Evolutionary conservation across 176 grass and related monocot species (phyloP).

Genomic region (Carex kokanica): DNA sequence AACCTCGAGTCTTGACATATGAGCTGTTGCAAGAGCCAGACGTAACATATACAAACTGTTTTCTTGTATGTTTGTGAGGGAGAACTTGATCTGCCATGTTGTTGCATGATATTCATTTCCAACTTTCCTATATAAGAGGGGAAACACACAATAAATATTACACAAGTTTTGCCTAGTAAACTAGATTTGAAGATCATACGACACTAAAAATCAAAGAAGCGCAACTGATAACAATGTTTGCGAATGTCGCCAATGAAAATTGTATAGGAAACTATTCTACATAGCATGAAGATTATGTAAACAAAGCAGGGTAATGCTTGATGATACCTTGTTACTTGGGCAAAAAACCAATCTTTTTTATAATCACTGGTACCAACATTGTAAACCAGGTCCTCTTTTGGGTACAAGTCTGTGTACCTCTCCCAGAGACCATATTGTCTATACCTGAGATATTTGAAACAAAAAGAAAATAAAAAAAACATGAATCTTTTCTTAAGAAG

Average conservation of each 20-base stretch:
- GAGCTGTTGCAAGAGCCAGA: conserved; percentile 34
- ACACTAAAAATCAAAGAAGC: background rate
- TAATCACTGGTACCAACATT: conserved; percentile 42
- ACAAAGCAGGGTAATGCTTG: background rate
- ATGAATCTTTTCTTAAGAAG: background rate
- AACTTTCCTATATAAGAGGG: conserved; percentile 21
- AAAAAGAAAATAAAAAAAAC: background rate
- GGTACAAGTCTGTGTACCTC: conserved; percentile 71
- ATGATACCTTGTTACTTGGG: conserved; percentile 60
- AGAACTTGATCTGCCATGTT: conserved; percentile 49
- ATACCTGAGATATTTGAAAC: conserved; percentile 18
- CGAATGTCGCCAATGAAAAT: too few species aligned
- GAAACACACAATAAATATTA: background rate
- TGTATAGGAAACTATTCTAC: too few species aligned
- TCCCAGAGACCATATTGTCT: conserved; percentile 81
- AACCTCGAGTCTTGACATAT: conserved; percentile 40
- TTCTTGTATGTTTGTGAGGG: background rate
- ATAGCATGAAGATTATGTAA: too few species aligned
- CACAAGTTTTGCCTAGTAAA: background rate
- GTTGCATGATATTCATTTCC: background rate
- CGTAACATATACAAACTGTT: conserved; percentile 45
- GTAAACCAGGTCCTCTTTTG: conserved; percentile 44
- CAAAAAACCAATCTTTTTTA: conserved; percentile 83
- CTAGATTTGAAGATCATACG: too few species aligned
- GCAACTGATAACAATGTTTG: background rate